Evolutionary conservation across 768 basidiomycete species (phyloP).

Genomic region (Lyophyllum semitale): DNA sequence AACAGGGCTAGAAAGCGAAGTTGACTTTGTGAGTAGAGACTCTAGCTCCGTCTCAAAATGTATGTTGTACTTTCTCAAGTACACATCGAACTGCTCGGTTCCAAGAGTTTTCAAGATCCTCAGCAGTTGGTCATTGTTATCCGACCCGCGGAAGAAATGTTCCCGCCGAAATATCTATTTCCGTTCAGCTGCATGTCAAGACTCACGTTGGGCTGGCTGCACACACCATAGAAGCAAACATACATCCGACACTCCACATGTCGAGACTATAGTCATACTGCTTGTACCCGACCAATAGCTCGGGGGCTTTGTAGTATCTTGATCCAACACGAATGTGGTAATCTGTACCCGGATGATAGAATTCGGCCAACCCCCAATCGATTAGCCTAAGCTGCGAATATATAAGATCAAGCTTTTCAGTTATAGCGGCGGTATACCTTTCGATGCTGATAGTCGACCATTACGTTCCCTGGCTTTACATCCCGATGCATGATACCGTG

Average conservation of each 20-base stretch:
- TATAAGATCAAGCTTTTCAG: background rate
- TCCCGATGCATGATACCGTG: conserved; percentile 72
- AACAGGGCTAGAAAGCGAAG: background rate
- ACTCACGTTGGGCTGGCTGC: background rate
- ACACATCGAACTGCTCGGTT: conserved; percentile 64
- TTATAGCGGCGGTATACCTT: conserved; percentile 39
- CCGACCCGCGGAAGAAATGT: conserved; percentile 74
- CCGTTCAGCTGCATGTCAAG: background rate
- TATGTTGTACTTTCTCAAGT: conserved; percentile 62
- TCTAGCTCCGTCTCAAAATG: conserved; percentile 67
- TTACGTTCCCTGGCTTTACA: conserved; percentile 57
- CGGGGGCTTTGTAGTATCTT: conserved; percentile 75
- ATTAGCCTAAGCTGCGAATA: conserved; percentile 52
- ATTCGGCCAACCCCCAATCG: conserved; percentile 79
- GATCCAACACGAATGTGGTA: conserved; percentile 76
- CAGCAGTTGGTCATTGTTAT: conserved; percentile 74
- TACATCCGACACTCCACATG: conserved; percentile 76
- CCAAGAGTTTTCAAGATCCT: conserved; percentile 71
- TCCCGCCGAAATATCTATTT: conserved; percentile 69
- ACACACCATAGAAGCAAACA: conserved; percentile 73
- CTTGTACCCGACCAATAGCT: conserved; percentile 71
- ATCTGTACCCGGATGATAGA: conserved; percentile 69
- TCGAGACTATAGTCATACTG: conserved; percentile 73
- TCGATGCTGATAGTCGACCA: conserved; percentile 68
- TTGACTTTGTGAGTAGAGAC: conserved; percentile 51